These are phyloP conservation scores for Globisporangium echinulatum DNA, from an alignment of 352 stramenopile species.

Conservation along the genomic window DNA sequence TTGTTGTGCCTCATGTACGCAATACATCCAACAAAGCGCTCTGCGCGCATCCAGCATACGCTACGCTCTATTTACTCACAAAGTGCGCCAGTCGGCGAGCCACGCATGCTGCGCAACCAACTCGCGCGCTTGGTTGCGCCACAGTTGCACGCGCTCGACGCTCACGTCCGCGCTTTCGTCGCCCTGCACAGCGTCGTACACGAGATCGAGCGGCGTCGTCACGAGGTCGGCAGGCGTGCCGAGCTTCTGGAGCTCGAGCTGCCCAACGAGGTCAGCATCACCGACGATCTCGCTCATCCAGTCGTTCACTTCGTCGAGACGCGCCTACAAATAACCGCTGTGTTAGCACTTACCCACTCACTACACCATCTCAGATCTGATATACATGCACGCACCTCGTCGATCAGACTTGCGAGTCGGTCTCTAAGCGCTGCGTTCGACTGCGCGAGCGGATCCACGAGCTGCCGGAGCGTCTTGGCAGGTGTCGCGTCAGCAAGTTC, in stretches of 20 bases:
- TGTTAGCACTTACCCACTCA: conserved; percentile 1
- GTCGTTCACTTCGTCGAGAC: conserved; percentile 78
- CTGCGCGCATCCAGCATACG: too few species aligned
- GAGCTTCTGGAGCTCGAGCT: conserved; percentile 71
- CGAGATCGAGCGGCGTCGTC: conserved; percentile 60
- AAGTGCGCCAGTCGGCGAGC: conserved; percentile 76
- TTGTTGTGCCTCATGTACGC: too few species aligned
- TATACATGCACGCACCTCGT: conserved; percentile 28
- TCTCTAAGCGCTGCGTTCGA: conserved; percentile 29
- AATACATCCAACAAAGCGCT: too few species aligned
- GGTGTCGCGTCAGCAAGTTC: conserved; percentile 50
- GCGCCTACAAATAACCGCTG: conserved; percentile 23
- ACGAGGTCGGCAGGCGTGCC: conserved; percentile 74
- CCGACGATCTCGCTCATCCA: conserved; percentile 65
- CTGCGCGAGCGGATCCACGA: conserved; percentile 32
- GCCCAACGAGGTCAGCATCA: conserved; percentile 33
- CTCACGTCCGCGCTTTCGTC: conserved; percentile 13
- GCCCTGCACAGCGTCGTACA: conserved; percentile 30
- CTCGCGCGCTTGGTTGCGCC: conserved; percentile 37
- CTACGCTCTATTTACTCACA: conserved; percentile 18
- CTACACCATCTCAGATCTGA: background rate
- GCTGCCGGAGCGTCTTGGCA: conserved; percentile 17
- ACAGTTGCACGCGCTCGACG: conserved; percentile 31
- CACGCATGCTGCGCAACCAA: conserved; percentile 42
- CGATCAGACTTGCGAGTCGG: conserved; percentile 48